Evolutionary conservation across 148 eudicot genomes (phyloP), one percentile per base, ranked within the genome.

Genomic region (Amaranthus hypochondriacus): DNA sequence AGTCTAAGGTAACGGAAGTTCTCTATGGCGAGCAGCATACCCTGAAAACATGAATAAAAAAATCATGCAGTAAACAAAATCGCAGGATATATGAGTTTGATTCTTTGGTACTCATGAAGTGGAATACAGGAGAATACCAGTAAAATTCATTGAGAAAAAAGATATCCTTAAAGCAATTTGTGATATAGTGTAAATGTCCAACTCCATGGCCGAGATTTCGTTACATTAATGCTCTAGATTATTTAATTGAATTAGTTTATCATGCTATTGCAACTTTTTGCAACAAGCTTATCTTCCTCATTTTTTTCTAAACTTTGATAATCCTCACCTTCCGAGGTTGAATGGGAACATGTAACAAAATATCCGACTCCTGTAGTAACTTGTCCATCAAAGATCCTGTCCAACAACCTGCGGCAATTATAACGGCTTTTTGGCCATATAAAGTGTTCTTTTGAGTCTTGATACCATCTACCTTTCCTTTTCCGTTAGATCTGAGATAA

Each of bases 391-490:
- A 78, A 62, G 91, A 84, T 76, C 97, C 98, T 80, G 85, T 92
- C 97, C 98, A 95, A 77, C 90, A 92, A 72, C 98, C 98, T 9
- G 98, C 88, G 47, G 98, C 93, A 81, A 92, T 74, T 51, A 92
- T 65, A 52, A 85, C 75, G 62, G 96, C 98, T 83, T 92, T 92
- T 77, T 69, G 84, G 73, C 87, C 73, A 68, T 81, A 82, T 66
- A 95, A 72, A 8, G 80, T 82, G 75, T 77, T 88, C 57, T 88
- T 86, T 48, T 77, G 74, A 77, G 98, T 92, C 84, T 85, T 85
- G 80, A 95, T 78, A 48, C 89, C 98, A 74, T 84, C 84, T 73
- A 95, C 75, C 77, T 80, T 87, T 56, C 89, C 89, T 71, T 82
- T 79, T 62, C 72, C 75, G 52, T 76, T 69, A 47, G 93, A 86